Evolutionary conservation across 2,329 filamentous ascomycete genomes (phyloP), one percentile per base, ranked within the genome.

Genomic region (Ceratocystis cubensis): DNA sequence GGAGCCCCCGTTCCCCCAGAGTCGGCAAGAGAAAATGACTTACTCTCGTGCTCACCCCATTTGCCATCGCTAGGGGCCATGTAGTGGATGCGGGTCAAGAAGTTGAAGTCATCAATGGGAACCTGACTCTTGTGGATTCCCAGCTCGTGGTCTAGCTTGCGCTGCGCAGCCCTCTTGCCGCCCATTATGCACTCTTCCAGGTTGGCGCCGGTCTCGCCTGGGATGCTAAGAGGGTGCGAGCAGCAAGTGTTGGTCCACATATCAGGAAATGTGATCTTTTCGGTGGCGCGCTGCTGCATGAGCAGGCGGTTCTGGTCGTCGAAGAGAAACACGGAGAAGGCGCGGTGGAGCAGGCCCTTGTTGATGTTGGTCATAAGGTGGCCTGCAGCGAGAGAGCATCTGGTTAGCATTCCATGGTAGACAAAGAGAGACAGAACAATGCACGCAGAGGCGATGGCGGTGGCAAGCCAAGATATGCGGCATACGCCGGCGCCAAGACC

Each of bases 231-330:
- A 4, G 94, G 94, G 77, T 99, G 94, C 48, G 94, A 99, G 81
- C 94, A 99, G 83, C 94, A 99, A 41, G 94, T 99, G 79, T 99
- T 99, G 70, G 94, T 99, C 94, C 94, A 99, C 88, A 96, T 92
- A 75, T 96, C 91, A 62, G 94, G 93, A 79, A 99, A 99, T 5
- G 94, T 99, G 74, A 99, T 99, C 81, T 99, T 99, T 80, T 97
- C 93, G 50, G 86, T 80, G 33, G 94, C 94, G 71, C 94, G 89
- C 80, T 97, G 94, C 79, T 99, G 94, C 64, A 99, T 85, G 57
- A 99, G 88, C 69, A 97, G 81, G 72, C 91, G 88, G 77, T 96
- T 95, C 75, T 94, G 83, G 69, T 89, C 88, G 78, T 97, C 91
- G 81, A 99, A 99, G 71, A 99, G 86, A 80, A 99, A 99, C 71